Base-by-base conservation (phyloP, 1,284 basidiomycete species). In the Heterobasidion occidentale region DNA sequence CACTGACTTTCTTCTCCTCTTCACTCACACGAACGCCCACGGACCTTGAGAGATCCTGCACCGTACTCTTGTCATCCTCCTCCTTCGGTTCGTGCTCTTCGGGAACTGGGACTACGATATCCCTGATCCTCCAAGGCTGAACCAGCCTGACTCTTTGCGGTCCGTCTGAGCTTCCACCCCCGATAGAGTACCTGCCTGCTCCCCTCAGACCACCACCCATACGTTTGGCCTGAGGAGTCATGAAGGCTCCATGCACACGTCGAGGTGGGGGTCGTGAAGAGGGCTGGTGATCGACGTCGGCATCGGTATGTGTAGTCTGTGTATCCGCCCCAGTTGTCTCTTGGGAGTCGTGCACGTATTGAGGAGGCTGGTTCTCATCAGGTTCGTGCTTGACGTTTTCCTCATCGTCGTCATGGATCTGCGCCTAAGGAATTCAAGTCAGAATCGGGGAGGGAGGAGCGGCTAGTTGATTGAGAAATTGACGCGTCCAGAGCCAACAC, bases 41-140 rank as follows among this genome's bases (percentile, higher is more conserved):
- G n/a, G 59, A 52, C 7, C 61, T 59, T 34, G 62, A 61, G 19
- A 50, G 52, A 2, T 36, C 9, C 27, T 11, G 44, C 11, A 33
- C 55, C 48, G 53, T 45, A 53, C 42, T 35, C 12, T 52, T 51
- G 53, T 55, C 55, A 45, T 53, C 52, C 46, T 59, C 53, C 12
- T 27, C 38, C n/a, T 52, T 44, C 27, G 19, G 46, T 20, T 14
- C 46, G 2, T 27, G 46, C 9, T 36, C 46, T 9, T 36, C 52
- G 14, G 27, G 20, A n/a, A 57, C 47, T 11, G 78, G 77, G 2
- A 82, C 70, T 11, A 79, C 71, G 35, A 83, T 74, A 56, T 84
- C 83, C 52, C 67, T 70, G 9, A 83, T 75, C 57, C 71, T 75
- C 82, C 81, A 84, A 15, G 77, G 72, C 44, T 76, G 71, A 36